Percentiles rank a stretch among this genome's conserved stretches.
These are phyloP conservation scores for Naganishia friedmannii DNA, from an alignment of 768 basidiomycete genomes.

Conservation along the genomic window DNA sequence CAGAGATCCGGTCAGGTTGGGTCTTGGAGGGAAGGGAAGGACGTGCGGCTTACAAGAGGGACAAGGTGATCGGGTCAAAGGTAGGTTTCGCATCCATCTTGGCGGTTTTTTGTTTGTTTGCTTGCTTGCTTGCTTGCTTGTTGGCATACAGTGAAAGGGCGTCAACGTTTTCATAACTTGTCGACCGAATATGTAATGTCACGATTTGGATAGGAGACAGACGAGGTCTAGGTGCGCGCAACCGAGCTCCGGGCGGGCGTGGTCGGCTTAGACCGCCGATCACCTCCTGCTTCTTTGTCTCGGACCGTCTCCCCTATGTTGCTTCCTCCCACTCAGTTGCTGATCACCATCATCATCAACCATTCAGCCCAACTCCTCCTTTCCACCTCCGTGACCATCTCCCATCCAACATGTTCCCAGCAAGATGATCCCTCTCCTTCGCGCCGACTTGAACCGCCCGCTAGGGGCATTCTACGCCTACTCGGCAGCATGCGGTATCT, in stretches of 20 bases:
- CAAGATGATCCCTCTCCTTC: background rate
- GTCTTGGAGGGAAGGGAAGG: background rate
- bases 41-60: conserved; percentile 26
- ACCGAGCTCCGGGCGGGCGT: too few species aligned
- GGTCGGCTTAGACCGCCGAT: background rate
- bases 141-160: too few species aligned
- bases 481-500: conserved; percentile 47
- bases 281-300: background rate
- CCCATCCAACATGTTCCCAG: background rate
- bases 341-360: background rate
- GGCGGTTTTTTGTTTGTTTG: background rate
- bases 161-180: too few species aligned
- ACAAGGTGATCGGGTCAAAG: conserved; percentile 28
- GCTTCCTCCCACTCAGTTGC: background rate
- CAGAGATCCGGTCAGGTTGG: conserved; percentile 22
- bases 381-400: background rate
- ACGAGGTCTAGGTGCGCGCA: too few species aligned
- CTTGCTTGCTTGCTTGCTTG: too few species aligned
- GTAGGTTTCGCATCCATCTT: background rate
- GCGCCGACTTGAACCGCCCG: background rate
- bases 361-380: background rate
- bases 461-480: conserved; percentile 37
- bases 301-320: background rate
- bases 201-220: too few species aligned
- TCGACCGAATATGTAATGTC: too few species aligned